A percentile compares a stretch with the other conserved stretches of the same genome.
phyloP scores from a whole-genome alignment of 495 filamentous ascomycete genomes.

The Podospora didyma region DNA sequence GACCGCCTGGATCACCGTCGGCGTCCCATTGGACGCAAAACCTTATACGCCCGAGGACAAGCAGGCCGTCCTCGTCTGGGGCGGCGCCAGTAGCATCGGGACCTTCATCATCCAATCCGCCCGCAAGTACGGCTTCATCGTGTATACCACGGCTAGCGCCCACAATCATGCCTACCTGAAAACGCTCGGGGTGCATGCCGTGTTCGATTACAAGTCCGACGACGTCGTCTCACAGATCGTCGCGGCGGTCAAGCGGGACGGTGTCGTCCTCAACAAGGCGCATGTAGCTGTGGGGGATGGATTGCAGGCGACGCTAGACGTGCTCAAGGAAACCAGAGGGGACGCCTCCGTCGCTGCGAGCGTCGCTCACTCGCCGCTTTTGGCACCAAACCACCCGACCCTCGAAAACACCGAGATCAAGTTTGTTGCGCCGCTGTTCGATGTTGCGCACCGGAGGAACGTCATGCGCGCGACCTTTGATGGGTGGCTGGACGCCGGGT shows the following conservation, averaged over 20 bases:
- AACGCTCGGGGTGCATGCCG: slow-evolving; percentile 49
- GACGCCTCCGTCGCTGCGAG: background rate
- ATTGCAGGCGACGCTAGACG: slow-evolving; percentile 4
- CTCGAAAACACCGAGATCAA: slow-evolving; percentile 3
- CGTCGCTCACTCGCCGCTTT: background rate
- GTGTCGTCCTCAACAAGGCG: slow-evolving; percentile 2
- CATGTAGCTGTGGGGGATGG: slow-evolving; percentile 1
- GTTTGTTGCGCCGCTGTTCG: slow-evolving; percentile 1
- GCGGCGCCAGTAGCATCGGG: slow-evolving; percentile 57
- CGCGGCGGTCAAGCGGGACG: slow-evolving; percentile 14
- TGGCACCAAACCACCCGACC: slow-evolving; percentile 2
- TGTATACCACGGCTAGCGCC: slow-evolving; percentile 52
- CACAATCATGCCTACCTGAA: slow-evolving; percentile 53
- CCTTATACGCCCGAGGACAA: slow-evolving; percentile 20
- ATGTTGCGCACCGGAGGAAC: background rate
- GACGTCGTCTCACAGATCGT: slow-evolving; percentile 32
- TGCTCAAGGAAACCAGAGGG: slow-evolving; percentile 8
- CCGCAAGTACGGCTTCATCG: slow-evolving; percentile 53
- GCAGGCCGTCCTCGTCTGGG: slow-evolving; percentile 52
- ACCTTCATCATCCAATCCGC: slow-evolving; percentile 61
- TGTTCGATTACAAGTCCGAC: slow-evolving; percentile 54
- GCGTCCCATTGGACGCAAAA: slow-evolving; percentile 16
- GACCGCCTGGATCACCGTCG: slow-evolving; percentile 33
- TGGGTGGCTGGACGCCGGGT: background rate
- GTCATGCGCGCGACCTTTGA: slow-evolving; percentile 2